These are phyloP conservation scores for Phytophthora cajani DNA, from an alignment of 352 stramenopile genomes.

Conservation along the genomic window DNA sequence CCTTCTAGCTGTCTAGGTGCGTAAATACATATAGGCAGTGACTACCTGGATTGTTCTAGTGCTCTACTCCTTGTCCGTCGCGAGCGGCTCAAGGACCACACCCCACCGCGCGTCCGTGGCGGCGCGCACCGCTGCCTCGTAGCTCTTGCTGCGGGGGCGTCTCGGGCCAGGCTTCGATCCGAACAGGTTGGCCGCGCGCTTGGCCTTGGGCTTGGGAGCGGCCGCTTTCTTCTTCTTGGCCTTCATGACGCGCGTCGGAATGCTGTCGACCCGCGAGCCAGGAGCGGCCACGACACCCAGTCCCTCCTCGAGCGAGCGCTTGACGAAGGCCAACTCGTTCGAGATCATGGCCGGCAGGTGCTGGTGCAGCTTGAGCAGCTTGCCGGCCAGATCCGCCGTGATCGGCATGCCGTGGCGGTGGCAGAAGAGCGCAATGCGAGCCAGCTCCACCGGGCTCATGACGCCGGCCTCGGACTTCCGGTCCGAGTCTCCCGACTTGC, in stretches of 20 bases:
- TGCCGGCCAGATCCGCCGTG: constrained; percentile 39
- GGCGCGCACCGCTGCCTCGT: constrained; percentile 35
- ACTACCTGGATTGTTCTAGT: constrained; percentile 4
- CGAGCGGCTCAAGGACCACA: constrained; percentile 35
- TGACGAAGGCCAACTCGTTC: constrained; percentile 59
- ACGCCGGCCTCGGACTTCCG: background rate
- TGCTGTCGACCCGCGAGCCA: constrained; percentile 9
- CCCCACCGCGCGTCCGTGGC: constrained; percentile 37
- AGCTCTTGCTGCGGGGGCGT: constrained; percentile 34
- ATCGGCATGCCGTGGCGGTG: constrained; percentile 61
- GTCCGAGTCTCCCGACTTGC: constrained; percentile 12
- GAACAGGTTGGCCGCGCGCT: constrained; percentile 7
- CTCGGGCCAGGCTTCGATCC: constrained; percentile 8
- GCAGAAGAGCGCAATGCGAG: constrained; percentile 59
- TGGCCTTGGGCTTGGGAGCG: constrained; percentile 24
- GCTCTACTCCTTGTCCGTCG: constrained; percentile 31
- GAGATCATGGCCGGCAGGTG: constrained; percentile 41
- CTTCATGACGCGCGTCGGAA: constrained; percentile 2
- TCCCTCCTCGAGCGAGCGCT: constrained; percentile 39
- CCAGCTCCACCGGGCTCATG: constrained; percentile 57
- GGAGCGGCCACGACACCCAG: constrained; percentile 26
- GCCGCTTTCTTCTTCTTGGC: constrained; percentile 20
- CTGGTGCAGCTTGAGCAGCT: constrained; percentile 52
- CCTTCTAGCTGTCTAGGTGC: constrained; percentile 24
- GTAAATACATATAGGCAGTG: constrained; percentile 36